These are phyloP conservation scores for Aegilops sharonensis DNA, from an alignment of 176 grass and related monocot species.

Conservation along the genomic window DNA sequence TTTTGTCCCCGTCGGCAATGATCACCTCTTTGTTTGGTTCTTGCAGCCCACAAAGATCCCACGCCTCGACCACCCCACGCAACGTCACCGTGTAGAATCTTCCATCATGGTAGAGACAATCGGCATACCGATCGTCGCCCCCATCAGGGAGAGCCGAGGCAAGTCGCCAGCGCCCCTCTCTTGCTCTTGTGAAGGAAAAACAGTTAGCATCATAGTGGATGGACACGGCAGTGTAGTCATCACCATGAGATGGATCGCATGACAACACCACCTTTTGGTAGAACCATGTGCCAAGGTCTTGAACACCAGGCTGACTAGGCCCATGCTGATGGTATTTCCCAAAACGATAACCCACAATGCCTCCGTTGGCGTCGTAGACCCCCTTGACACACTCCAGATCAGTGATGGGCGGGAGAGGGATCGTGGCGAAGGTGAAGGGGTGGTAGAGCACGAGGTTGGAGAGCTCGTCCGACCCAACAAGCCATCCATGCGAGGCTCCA, in stretches of 20 bases:
- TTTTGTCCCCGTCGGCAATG: background rate
- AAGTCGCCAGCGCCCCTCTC: background rate
- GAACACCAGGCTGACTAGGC: background rate
- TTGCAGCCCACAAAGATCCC: background rate
- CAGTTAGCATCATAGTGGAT: too few species aligned
- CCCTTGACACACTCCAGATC: background rate
- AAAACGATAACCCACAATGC: background rate
- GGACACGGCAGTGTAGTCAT: too few species aligned
- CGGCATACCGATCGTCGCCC: background rate
- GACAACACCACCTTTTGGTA: conserved; percentile 2
- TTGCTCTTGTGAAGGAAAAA: too few species aligned
- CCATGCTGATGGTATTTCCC: background rate
- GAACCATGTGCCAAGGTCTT: background rate
- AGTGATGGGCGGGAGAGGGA: background rate
- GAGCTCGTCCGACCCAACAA: background rate
- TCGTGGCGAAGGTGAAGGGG: background rate
- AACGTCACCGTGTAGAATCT: conserved; percentile 8
- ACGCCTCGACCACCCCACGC: background rate
- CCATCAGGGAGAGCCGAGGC: background rate
- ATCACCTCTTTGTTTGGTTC: background rate
- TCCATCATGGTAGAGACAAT: background rate
- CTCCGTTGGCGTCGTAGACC: background rate
- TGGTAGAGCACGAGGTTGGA: background rate
- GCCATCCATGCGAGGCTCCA: conserved; percentile 19
- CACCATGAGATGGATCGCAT: background rate